Evolutionary conservation across 1,284 basidiomycete genomes (phyloP), one percentile per base, ranked within the genome.

Genomic region (Tilletia indica): DNA sequence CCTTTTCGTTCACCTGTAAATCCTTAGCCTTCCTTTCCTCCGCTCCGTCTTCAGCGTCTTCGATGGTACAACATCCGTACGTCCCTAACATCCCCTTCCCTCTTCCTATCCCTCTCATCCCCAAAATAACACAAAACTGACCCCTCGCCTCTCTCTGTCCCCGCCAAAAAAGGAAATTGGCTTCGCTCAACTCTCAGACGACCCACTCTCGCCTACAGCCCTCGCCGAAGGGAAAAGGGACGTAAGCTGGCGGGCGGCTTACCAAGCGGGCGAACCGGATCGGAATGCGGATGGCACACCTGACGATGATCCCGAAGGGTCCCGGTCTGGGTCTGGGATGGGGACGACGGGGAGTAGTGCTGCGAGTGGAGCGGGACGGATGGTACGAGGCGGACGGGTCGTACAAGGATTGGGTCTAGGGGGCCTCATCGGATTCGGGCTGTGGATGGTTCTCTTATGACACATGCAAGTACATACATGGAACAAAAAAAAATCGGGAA

Each of bases 261-360:
- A n/a, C 51, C 51, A 54, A 19, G n/a, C n/a, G n/a, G 51, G 51
- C n/a, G 31, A n/a, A 8, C 51, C 51, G 51, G 51, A 54, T n/a
- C n/a, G 31, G 51, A 25, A 54, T n/a, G 25, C 25, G 25, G 25
- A 31, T 31, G 25, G 25, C 25, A 31, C 25, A 31, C 25, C 25
- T 31, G 25, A 31, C 2, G 25, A 31, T 31, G 25, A 31, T 31
- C 25, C 25, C 25, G 25, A 31, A 31, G 25, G 25, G 25, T 31
- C 25, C 25, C 25, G 25, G 25, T 31, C 25, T 31, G 25, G 25
- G 25, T 31, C 25, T 31, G 25, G 25, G 25, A 31, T 31, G 25
- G 25, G 25, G 25, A 31, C 1, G 25, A 31, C 2, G 25, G 25
- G 25, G 25, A 31, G 25, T 31, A 31, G 25, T 31, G 25, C 25